phyloP scores from a whole-genome alignment of 306 rosid species.

The Fagus sylvatica region DNA sequence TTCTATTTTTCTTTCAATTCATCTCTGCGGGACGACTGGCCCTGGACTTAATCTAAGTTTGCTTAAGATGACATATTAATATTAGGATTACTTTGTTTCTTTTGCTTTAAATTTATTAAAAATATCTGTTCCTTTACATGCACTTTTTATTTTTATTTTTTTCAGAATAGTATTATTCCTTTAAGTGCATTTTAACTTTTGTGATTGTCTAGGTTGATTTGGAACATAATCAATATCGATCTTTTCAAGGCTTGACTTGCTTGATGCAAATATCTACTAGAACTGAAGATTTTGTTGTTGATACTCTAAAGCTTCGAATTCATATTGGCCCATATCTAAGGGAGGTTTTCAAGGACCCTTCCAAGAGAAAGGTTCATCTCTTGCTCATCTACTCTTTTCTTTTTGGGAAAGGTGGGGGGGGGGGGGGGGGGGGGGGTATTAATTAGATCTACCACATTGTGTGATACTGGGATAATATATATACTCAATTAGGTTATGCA shows the following conservation, averaged over 20 bases:
- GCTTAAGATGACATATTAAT: background rate
- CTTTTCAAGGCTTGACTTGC: constrained; percentile 96
- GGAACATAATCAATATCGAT: constrained; percentile 95
- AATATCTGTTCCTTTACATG: background rate
- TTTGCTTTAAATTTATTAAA: background rate
- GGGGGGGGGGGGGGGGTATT: background rate
- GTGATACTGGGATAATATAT: constrained; percentile 20
- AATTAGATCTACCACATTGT: background rate
- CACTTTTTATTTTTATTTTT: background rate
- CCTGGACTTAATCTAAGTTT: background rate
- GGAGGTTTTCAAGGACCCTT: constrained; percentile 88
- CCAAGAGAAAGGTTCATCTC: constrained; percentile 75
- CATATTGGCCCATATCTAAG: constrained; percentile 88
- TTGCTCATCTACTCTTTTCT: background rate
- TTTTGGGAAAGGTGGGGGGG: background rate
- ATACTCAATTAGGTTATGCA: constrained; percentile 81
- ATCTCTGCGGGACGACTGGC: background rate
- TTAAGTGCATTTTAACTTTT: background rate
- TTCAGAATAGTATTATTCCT: background rate
- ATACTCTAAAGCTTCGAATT: constrained; percentile 84
- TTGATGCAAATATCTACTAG: constrained; percentile 96
- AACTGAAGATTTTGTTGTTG: constrained; percentile 86
- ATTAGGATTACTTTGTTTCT: background rate
- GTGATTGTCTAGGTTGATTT: constrained; percentile 70
- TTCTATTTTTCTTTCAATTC: background rate